Evolutionary conservation across 306 rosid genomes (phyloP).

Genomic region (Castanea sativa): DNA sequence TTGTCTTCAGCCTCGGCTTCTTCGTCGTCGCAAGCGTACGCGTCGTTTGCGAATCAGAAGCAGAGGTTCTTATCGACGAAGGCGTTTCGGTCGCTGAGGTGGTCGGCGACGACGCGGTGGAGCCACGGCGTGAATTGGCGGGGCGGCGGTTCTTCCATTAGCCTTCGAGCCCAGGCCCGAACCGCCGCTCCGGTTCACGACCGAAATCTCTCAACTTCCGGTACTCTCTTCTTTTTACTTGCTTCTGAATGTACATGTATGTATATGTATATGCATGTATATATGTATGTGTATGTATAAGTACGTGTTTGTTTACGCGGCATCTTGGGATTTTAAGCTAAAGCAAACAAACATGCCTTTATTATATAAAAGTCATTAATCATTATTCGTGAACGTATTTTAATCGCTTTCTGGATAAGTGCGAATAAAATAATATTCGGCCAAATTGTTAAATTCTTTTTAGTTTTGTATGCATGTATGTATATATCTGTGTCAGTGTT

Average conservation of each 20-base stretch:
- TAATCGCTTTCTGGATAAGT: no score
- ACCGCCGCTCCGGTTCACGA: neutral
- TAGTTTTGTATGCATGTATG: no score
- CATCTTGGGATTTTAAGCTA: no score
- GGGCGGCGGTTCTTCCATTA: neutral
- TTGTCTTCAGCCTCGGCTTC: neutral
- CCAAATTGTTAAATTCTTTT: no score
- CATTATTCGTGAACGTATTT: no score
- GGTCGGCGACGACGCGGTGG: neutral
- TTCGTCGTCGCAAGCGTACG: neutral
- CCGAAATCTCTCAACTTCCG: slow-evolving; percentile 9
- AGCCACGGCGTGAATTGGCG: neutral
- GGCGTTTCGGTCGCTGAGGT: slow-evolving; percentile 3
- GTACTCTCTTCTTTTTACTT: neutral
- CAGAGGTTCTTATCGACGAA: neutral
- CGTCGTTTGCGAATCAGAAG: neutral
- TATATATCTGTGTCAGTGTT: no score
- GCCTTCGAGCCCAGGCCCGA: neutral
- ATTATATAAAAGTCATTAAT: no score
- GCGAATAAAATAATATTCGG: no score
- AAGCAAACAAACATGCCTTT: no score
- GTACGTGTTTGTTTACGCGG: no score
- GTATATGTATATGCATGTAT: neutral
- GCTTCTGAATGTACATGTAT: neutral
- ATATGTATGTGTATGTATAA: neutral